Evolutionary conservation across 2,329 filamentous ascomycete genomes (phyloP), one percentile per base, ranked within the genome.

Genomic region (Venturia effusa): DNA sequence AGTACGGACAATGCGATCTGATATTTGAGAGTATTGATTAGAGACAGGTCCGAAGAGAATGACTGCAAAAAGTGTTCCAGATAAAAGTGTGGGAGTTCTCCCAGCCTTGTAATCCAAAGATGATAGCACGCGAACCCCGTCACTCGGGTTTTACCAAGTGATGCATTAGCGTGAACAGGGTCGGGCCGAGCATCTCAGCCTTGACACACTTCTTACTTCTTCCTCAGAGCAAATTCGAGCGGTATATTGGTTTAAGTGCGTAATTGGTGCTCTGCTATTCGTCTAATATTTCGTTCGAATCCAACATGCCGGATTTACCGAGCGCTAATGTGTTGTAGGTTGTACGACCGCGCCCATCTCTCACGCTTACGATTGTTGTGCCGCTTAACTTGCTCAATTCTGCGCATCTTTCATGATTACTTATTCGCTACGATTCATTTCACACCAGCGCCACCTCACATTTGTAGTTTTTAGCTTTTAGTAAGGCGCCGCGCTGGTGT

Each of bases 351-450:
- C 48, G 48, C 5, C 32, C 19, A 3, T n/a, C 30, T n/a, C 4
- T 30, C 2, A 57, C 51, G 51, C 51, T 57, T 57, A 13, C 48
- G 24, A 54, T 54, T 32, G 11, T 32, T 22, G 51, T 57, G 27
- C 30, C 41, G 59, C 10, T 10, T 15, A 62, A 62, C 60, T 61
- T 62, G 60, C 60, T 62, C 60, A 62, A 62, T 43, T 37, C 22
- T 62, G 37, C 60, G 39, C 60, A 51, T 6, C 30, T 34, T 19
- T 3, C 51, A 32, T 41, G 37, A 8, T 34, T 37, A 15, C 22
- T 61, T 37, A 61, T 61, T 32, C 34, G 34, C 59, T 30, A 34
- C 17, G 27, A n/a, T 19, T n/a, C 51, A 57, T 19, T n/a, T 11
- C 30, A 57, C 27, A 5, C 19, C 30, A 19, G 19, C 27, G 17